Evolutionary conservation across 208 protist genomes (phyloP), one percentile per base, ranked within the genome.

Genomic region (Wallacemonas collosoma): DNA sequence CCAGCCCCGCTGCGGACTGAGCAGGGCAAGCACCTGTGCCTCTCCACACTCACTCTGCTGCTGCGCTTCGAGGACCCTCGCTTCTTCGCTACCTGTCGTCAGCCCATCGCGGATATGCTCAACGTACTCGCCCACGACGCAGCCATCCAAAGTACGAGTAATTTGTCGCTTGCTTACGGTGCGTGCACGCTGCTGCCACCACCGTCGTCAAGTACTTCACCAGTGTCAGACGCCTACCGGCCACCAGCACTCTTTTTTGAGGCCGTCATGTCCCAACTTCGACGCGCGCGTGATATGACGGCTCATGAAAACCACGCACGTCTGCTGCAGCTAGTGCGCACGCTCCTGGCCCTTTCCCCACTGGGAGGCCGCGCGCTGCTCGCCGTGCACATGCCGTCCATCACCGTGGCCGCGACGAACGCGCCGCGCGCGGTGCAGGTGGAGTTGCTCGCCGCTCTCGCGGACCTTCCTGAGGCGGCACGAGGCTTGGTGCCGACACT

Each of bases 281-380:
- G 76, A 43, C 80, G 80, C 61, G 77, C 77, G 40, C 82, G 73
- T 40, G 85, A 92, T 50, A 76, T 85, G n/a, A 75, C 85, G 12
- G 77, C 79, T 11, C 75, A 77, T 41, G 84, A 92, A 63, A 60
- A 71, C 3, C 72, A 76, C 9, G 64, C 41, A 15, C 75, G 57
- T 68, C 79, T 85, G 68, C 72, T 83, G 26, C 73, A 72, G 44
- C 68, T 92, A 36, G 76, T 81, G 1, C 78, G 80, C 12, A 83
- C 80, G 12, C 72, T 95, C 72, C 67, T 89, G 14, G 75, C 82
- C 4, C 75, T 95, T n/a, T 71, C 72, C 1, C 35, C 72, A 14
- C 84, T 93, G 62, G 90, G 88, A 8, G 90, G 90, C 2, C 77
- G 74, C 39, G 76, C 75, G 9, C 67, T 90, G 41, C 74, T 93